These are phyloP conservation scores for Rhododendron molle DNA, from an alignment of 148 eudicot genomes.

Conservation along the genomic window DNA sequence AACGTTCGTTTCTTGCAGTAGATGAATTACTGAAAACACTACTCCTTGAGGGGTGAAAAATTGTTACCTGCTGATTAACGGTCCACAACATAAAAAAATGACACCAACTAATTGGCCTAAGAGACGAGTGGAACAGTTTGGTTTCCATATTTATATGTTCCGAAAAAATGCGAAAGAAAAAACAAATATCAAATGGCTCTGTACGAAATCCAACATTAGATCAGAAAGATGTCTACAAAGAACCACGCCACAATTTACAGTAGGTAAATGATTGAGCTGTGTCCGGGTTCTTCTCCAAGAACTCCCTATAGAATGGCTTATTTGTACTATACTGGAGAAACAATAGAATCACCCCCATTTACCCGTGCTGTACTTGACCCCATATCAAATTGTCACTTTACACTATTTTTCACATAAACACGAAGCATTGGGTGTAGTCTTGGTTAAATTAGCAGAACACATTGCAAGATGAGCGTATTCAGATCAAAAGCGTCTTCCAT, in stretches of 20 bases:
- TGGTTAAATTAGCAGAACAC: not conserved
- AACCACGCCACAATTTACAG: not conserved
- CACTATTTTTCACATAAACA: not conserved
- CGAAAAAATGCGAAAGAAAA: not conserved
- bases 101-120: not conserved
- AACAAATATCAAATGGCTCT: not conserved
- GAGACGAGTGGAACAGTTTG: not conserved
- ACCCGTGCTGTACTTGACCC: not conserved
- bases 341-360: not conserved
- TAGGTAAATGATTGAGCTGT: not conserved
- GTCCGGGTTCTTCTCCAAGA: not conserved
- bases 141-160: not conserved
- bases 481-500: not conserved
- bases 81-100: not conserved
- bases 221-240: not conserved
- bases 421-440: not conserved
- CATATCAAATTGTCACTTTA: not conserved
- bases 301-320: not conserved
- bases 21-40: no score
- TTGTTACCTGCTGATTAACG: no score
- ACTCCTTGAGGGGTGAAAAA: not conserved
- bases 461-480: not conserved
- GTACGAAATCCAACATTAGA: not conserved
- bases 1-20: no score
- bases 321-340: not conserved